Conservation (phyloP, 768 basidiomycete genomes). For the Baorangia bicolor region DNA sequence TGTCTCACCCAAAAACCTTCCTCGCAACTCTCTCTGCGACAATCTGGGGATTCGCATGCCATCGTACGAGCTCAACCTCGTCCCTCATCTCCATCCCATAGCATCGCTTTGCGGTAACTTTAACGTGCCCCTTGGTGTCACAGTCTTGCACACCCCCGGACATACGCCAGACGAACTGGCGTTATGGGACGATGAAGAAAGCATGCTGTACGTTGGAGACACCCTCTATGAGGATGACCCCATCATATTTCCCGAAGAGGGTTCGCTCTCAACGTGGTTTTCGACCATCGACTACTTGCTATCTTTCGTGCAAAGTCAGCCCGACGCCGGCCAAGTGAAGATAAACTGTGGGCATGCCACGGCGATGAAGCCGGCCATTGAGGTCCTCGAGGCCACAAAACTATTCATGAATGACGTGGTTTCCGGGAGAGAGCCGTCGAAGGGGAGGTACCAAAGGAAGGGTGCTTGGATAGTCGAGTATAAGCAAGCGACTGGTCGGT, state of each 20-base stretch:
- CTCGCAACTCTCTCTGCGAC: slow-evolving; percentile 48
- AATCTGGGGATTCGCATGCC: slow-evolving; percentile 41
- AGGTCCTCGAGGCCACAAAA: slow-evolving; percentile 42
- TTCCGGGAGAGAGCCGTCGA: slow-evolving; percentile 38
- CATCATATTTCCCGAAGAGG: slow-evolving; percentile 56
- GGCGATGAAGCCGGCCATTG: slow-evolving; percentile 42
- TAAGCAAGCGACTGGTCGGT: slow-evolving; percentile 40
- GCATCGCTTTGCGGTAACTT: slow-evolving; percentile 9
- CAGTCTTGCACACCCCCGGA: slow-evolving; percentile 53
- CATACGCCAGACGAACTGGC: slow-evolving; percentile 62
- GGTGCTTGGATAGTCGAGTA: slow-evolving; percentile 45
- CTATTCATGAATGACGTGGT: slow-evolving; percentile 50
- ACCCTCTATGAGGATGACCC: slow-evolving; percentile 53
- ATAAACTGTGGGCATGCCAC: slow-evolving; percentile 55
- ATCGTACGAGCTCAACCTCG: slow-evolving; percentile 45
- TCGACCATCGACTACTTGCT: slow-evolving; percentile 43
- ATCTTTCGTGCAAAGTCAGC: slow-evolving; percentile 37
- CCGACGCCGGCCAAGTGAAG: slow-evolving; percentile 28
- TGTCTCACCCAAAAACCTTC: slow-evolving; percentile 39
- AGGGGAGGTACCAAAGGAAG: slow-evolving; percentile 30
- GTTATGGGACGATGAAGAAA: slow-evolving; percentile 47
- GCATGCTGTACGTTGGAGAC: slow-evolving; percentile 58
- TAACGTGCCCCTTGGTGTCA: slow-evolving; percentile 36
- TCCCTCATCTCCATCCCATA: slow-evolving; percentile 41
- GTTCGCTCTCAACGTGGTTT: slow-evolving; percentile 53